Conservation (phyloP, 2,329 filamentous ascomycete genomes). For the Sporothrix pseudoabietina region DNA sequence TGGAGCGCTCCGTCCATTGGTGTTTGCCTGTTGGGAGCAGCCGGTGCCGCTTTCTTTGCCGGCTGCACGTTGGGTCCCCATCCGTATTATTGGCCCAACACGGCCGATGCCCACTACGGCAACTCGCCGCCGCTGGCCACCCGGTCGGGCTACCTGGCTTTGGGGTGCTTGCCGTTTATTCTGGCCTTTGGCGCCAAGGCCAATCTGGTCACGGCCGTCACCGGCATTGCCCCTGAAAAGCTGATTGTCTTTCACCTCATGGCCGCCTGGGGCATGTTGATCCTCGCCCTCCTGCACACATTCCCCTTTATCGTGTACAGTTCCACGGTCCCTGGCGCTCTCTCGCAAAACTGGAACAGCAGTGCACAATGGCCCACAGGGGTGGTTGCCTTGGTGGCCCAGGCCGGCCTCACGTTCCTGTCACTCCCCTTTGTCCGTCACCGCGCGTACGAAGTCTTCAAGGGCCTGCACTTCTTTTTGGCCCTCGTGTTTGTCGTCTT, state of each 20-base stretch:
- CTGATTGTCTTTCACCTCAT: conserved; percentile 60
- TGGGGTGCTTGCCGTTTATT: conserved; percentile 47
- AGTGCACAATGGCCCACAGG: conserved; percentile 58
- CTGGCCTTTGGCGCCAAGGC: conserved; percentile 52
- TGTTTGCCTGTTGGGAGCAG: conserved; percentile 8
- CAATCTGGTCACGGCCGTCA: conserved; percentile 57
- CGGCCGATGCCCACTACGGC: conserved; percentile 46
- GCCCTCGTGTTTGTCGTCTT: conserved; percentile 59
- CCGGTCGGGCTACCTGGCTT: conserved; percentile 54
- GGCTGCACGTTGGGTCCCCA: conserved; percentile 53
- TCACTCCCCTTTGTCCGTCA: conserved; percentile 54
- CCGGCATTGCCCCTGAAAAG: conserved; percentile 59
- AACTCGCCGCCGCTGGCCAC: conserved; percentile 57
- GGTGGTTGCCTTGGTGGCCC: conserved; percentile 54
- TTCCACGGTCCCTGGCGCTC: conserved; percentile 48
- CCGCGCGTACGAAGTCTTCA: conserved; percentile 63
- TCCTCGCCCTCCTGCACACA: conserved; percentile 59
- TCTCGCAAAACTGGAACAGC: conserved; percentile 50
- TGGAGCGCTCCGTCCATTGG: conserved; percentile 22
- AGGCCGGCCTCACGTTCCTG: conserved; percentile 58
- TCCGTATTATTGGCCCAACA: conserved; percentile 60
- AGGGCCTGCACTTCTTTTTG: conserved; percentile 56
- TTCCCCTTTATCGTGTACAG: conserved; percentile 62
- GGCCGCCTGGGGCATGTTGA: conserved; percentile 58
- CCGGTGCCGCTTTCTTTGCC: conserved; percentile 20